These are phyloP conservation scores for Amauroascus niger DNA, from an alignment of 2,329 filamentous ascomycete genomes.

Conservation along the genomic window DNA sequence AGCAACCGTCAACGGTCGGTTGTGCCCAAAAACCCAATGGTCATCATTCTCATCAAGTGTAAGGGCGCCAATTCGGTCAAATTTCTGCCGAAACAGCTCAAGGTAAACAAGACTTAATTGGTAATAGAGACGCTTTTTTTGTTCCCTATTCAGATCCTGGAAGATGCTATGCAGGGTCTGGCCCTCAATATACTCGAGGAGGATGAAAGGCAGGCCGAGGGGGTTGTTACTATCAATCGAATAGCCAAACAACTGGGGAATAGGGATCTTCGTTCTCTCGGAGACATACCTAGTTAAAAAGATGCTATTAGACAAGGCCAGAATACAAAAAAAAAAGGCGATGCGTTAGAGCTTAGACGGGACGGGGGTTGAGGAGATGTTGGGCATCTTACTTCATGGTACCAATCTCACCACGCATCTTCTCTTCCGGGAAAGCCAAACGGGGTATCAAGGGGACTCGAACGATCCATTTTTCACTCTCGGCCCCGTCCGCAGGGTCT, in stretches of 20 bases:
- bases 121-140: not conserved
- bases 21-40: constrained; percentile 12
- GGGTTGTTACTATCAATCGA: constrained; percentile 9
- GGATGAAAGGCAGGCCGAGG: constrained; percentile 9
- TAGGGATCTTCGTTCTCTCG: constrained; percentile 17
- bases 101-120: too few relatives aligned
- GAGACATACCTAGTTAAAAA: constrained; percentile 12
- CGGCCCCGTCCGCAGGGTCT: too few relatives aligned
- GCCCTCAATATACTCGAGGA: constrained; percentile 7
- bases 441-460: too few relatives aligned
- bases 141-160: not conserved
- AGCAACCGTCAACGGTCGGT: constrained; percentile 3
- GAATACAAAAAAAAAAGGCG: too few relatives aligned
- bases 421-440: too few relatives aligned
- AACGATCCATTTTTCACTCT: too few relatives aligned
- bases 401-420: too few relatives aligned
- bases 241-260: constrained; percentile 14
- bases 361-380: too few relatives aligned
- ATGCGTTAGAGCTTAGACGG: too few relatives aligned
- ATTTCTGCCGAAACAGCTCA: constrained; percentile 7
- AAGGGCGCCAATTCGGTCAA: constrained; percentile 9
- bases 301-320: not conserved
- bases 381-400: too few relatives aligned
- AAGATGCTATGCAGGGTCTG: constrained; percentile 3
- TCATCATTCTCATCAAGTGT: too few relatives aligned